phyloP scores from a whole-genome alignment of 768 basidiomycete species.

The Glaciozyma antarctica region DNA sequence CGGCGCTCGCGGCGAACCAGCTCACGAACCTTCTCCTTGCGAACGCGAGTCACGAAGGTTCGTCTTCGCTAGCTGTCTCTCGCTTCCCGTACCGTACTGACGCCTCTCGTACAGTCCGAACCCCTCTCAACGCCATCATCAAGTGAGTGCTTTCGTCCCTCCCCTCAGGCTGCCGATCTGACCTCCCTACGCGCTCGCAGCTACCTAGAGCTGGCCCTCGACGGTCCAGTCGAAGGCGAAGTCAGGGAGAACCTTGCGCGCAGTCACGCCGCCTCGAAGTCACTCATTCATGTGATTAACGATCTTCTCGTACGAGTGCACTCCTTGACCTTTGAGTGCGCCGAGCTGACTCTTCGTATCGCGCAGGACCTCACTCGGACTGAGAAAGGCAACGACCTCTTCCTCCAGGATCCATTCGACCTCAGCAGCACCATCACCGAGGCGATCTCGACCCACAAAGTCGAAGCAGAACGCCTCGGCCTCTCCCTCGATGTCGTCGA shows the following conservation, averaged over 20 bases:
- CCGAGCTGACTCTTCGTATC: not conserved
- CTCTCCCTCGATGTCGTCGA: slow-evolving; percentile 52
- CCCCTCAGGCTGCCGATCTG: not conserved
- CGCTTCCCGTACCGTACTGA: too few relatives aligned
- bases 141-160: slow-evolving; percentile 45
- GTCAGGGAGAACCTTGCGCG: slow-evolving; percentile 63
- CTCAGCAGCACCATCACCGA: slow-evolving; percentile 54
- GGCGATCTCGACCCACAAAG: slow-evolving; percentile 53
- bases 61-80: slow-evolving; percentile 17
- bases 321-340: not conserved
- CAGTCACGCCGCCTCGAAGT: slow-evolving; percentile 68
- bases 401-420: slow-evolving; percentile 55
- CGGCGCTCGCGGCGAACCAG: slow-evolving; percentile 59
- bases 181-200: slow-evolving; percentile 38
- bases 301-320: slow-evolving; percentile 55
- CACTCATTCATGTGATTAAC: slow-evolving; percentile 70
- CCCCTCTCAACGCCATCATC: slow-evolving; percentile 72
- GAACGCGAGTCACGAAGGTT: slow-evolving; percentile 75
- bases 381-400: slow-evolving; percentile 64
- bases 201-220: slow-evolving; percentile 70
- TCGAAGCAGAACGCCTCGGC: slow-evolving; percentile 56
- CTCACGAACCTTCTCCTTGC: slow-evolving; percentile 64
- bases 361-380: slow-evolving; percentile 57
- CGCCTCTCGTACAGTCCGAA: slow-evolving; percentile 48
- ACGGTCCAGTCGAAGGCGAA: slow-evolving; percentile 61